Percentiles rank a stretch among this genome's conserved stretches.
These are phyloP conservation scores for Lantana camara DNA, from an alignment of 257 asterid genomes.

Conservation along the genomic window DNA sequence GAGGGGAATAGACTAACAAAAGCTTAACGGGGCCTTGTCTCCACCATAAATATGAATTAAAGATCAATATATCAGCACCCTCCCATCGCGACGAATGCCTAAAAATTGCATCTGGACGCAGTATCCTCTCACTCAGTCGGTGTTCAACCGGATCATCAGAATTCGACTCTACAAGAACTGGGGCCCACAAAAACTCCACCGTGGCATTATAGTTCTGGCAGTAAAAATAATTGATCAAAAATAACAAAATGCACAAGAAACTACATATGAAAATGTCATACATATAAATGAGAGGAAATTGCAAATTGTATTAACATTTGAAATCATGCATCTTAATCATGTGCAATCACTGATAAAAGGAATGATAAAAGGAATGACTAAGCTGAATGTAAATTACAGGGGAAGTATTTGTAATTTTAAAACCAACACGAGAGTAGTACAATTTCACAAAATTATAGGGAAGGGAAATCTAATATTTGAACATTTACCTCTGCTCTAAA, in stretches of 20 bases:
- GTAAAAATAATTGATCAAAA: background rate
- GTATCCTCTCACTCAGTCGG: slow-evolving; percentile 73
- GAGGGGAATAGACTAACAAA: slow-evolving; percentile 50
- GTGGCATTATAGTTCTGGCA: slow-evolving; percentile 82
- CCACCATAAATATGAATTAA: slow-evolving; percentile 96
- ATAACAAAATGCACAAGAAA: too few species aligned
- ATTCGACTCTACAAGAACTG: slow-evolving; percentile 93
- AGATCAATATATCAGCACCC: slow-evolving; percentile 85
- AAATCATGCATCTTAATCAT: too few species aligned
- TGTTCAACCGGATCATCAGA: slow-evolving; percentile 88
- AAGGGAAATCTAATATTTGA: background rate
- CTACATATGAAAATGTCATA: too few species aligned
- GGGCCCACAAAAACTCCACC: slow-evolving; percentile 93
- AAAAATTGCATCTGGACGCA: slow-evolving; percentile 71
- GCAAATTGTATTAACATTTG: too few species aligned
- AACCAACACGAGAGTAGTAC: too few species aligned
- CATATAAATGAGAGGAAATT: too few species aligned
- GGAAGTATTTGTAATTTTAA: too few species aligned
- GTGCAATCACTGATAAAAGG: too few species aligned
- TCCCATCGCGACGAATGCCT: slow-evolving; percentile 87
- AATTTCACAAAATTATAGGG: too few species aligned
- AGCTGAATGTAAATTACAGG: too few species aligned
- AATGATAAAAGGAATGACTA: too few species aligned
- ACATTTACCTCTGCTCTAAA: slow-evolving; percentile 80
- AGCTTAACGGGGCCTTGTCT: slow-evolving; percentile 85